phyloP scores from a whole-genome alignment of 2,329 filamentous ascomycete species.

The Microsporum canis region DNA sequence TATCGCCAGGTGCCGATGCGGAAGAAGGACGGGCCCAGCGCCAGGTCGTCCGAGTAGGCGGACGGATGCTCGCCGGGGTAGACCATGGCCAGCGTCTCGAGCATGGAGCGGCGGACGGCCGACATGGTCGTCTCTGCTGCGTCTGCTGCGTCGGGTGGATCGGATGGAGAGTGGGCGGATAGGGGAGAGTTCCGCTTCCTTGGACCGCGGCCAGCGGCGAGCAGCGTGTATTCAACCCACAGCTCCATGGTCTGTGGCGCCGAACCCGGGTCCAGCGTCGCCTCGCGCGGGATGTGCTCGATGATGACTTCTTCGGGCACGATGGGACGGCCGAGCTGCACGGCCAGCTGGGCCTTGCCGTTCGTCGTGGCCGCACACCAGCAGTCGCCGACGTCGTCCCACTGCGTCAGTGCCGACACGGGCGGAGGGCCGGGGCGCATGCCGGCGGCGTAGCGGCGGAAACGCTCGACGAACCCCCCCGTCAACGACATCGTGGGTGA shows the following conservation, averaged over 20 bases:
- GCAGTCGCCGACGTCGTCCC: constrained; percentile 74
- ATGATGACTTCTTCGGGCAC: constrained; percentile 59
- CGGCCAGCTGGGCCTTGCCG: constrained; percentile 32
- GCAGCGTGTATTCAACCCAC: constrained; percentile 49
- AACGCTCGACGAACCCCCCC: constrained; percentile 15
- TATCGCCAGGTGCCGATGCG: constrained; percentile 32
- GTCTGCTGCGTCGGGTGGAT: neutral
- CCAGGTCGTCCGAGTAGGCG: constrained; percentile 27
- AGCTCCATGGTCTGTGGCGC: constrained; percentile 60
- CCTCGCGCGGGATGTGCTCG: constrained; percentile 56
- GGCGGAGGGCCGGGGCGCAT: constrained; percentile 28
- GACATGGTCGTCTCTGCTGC: neutral
- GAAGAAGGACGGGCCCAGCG: constrained; percentile 29
- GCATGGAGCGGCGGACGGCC: neutral
- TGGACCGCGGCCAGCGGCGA: constrained; percentile 1
- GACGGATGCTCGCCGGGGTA: constrained; percentile 23
- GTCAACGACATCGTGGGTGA: constrained; percentile 43
- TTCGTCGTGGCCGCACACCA: constrained; percentile 58
- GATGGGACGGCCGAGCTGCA: constrained; percentile 37
- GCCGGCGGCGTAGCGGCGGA: constrained; percentile 14
- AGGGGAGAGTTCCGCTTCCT: neutral
- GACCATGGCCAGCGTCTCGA: constrained; percentile 19
- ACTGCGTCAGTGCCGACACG: constrained; percentile 51
- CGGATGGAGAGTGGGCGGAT: neutral
- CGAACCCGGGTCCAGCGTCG: constrained; percentile 48